phyloP scores from a whole-genome alignment of 441 rosid species.

The Raphanus hybrid region DNA sequence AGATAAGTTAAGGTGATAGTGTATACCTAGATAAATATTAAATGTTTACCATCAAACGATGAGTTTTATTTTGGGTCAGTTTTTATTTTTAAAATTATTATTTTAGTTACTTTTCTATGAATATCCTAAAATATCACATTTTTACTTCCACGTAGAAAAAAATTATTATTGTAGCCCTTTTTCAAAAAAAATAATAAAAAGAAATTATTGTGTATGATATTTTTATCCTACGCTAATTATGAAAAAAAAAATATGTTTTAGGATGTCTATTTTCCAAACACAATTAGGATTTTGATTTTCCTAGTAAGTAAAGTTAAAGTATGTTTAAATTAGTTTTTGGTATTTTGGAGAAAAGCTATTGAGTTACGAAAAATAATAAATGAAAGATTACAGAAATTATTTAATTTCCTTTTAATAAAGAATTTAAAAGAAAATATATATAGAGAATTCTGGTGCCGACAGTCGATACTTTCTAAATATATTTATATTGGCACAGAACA shows the following conservation, averaged over 20 bases:
- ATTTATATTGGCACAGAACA: slow-evolving; percentile 4
- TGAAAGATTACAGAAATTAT: background rate
- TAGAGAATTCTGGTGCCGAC: background rate
- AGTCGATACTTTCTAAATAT: background rate
- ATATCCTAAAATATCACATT: background rate
- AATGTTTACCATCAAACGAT: background rate
- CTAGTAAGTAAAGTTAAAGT: background rate
- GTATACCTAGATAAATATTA: background rate
- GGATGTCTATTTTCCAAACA: no score
- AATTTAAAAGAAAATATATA: no score
- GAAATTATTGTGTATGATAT: no score
- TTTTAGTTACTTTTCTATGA: background rate
- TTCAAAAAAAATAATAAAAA: no score
- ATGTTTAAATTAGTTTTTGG: background rate
- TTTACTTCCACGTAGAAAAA: no score
- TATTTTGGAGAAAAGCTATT: no score
- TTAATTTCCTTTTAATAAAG: no score
- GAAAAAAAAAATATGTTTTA: background rate
- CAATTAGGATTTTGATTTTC: no score
- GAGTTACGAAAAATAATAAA: no score
- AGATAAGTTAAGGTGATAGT: background rate
- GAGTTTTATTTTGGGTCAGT: background rate
- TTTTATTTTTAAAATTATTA: no score
- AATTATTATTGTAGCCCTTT: no score
- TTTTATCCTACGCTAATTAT: no score